These are phyloP conservation scores for Fusarium proliferatum DNA, from an alignment of 2,329 filamentous ascomycete genomes.

Conservation along the genomic window DNA sequence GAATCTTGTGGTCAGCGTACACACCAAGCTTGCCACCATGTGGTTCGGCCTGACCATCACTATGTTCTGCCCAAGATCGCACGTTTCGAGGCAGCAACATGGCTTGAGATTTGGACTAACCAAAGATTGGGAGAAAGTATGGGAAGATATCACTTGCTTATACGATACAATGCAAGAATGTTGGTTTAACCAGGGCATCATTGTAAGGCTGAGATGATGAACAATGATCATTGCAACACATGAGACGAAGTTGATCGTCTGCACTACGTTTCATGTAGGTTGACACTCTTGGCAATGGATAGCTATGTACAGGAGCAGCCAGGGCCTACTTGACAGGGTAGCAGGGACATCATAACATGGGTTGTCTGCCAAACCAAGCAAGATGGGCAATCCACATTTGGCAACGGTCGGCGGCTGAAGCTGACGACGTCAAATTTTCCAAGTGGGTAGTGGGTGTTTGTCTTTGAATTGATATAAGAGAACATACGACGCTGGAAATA, in stretches of 20 bases:
- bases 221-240: conserved; percentile 21
- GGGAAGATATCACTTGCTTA: background rate
- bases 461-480: background rate
- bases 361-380: conserved; percentile 22
- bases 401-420: conserved; percentile 19
- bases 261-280: conserved; percentile 28
- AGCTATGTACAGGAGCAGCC: background rate
- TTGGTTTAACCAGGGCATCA: background rate
- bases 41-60: background rate
- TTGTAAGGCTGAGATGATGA: conserved; percentile 13
- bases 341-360: conserved; percentile 8
- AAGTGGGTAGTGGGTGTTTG: background rate
- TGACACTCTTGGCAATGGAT: background rate
- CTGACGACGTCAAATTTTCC: conserved; percentile 2
- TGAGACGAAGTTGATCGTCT: conserved; percentile 26
- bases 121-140: background rate
- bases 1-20: background rate
- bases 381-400: conserved; percentile 10
- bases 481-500: background rate
- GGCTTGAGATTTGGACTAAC: background rate
- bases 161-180: background rate
- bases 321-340: conserved; percentile 12
- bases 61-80: background rate
- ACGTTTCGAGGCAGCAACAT: background rate
- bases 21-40: background rate